Conservation (phyloP, 352 stramenopile genomes). For the Phytophthora meadii region DNA sequence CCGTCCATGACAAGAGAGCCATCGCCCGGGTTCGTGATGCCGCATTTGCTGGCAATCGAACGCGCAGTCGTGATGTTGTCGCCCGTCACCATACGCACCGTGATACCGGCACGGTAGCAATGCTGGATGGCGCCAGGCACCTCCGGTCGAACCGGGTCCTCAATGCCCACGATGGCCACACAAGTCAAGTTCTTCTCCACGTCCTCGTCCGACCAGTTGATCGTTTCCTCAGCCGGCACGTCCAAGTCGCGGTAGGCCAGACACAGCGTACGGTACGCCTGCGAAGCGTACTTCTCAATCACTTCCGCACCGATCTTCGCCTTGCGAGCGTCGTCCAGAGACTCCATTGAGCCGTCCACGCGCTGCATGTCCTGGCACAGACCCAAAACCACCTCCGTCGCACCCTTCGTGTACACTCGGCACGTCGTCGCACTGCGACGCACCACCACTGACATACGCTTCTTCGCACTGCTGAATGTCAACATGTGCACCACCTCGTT, state of each 20-base stretch:
- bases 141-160: slow-evolving; percentile 57
- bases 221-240: slow-evolving; percentile 36
- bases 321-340: slow-evolving; percentile 41
- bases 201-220: slow-evolving; percentile 59
- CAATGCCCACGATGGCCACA: slow-evolving; percentile 58
- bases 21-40: slow-evolving; percentile 53
- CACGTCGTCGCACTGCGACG: slow-evolving; percentile 47
- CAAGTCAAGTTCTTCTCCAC: slow-evolving; percentile 66
- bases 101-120: slow-evolving; percentile 55
- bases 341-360: slow-evolving; percentile 47
- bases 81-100: slow-evolving; percentile 65
- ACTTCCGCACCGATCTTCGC: slow-evolving; percentile 43
- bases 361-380: slow-evolving; percentile 53
- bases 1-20: slow-evolving; percentile 69
- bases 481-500: slow-evolving; percentile 65
- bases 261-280: slow-evolving; percentile 82
- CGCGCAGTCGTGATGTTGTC: slow-evolving; percentile 63
- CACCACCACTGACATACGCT: slow-evolving; percentile 75
- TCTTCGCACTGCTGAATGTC: slow-evolving; percentile 72
- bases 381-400: slow-evolving; percentile 64
- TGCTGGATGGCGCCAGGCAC: slow-evolving; percentile 53
- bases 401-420: slow-evolving; percentile 70
- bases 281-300: slow-evolving; percentile 82
- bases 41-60: slow-evolving; percentile 64
- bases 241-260: slow-evolving; percentile 82